Conservation (phyloP, 164 flowering plant genomes). For the Houttuynia cordata region DNA sequence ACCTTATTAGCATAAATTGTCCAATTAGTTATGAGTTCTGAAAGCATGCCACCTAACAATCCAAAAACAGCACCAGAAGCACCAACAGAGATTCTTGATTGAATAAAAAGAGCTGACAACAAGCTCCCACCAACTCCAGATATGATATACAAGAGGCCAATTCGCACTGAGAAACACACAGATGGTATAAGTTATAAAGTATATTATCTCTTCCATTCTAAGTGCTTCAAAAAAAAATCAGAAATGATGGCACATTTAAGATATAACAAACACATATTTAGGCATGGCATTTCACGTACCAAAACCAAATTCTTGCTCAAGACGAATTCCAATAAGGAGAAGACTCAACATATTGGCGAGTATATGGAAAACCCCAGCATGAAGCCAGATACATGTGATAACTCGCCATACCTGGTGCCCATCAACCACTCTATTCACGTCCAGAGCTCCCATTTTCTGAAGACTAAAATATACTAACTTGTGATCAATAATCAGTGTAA, state of each 20-base stretch:
- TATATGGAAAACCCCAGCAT: slow-evolving; percentile 70
- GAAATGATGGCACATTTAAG: neutral
- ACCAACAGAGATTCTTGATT: slow-evolving; percentile 70
- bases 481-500: neutral
- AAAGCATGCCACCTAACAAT: slow-evolving; percentile 77
- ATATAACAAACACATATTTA: neutral
- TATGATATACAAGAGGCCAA: slow-evolving; percentile 55
- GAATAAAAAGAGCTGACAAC: slow-evolving; percentile 63
- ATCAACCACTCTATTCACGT: slow-evolving; percentile 41
- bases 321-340: slow-evolving; percentile 71
- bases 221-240: neutral
- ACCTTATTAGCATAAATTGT: slow-evolving; percentile 88
- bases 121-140: slow-evolving; percentile 85
- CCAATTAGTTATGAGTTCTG: slow-evolving; percentile 88
- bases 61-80: slow-evolving; percentile 97
- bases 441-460: slow-evolving; percentile 65
- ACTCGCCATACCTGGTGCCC: slow-evolving; percentile 60
- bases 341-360: slow-evolving; percentile 87
- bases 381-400: slow-evolving; percentile 65
- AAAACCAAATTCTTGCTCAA: slow-evolving; percentile 88
- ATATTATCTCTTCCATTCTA: neutral
- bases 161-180: slow-evolving; percentile 35
- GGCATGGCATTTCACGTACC: slow-evolving; percentile 26
- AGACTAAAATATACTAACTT: slow-evolving; percentile 20
- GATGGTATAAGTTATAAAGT: neutral